phyloP scores from a whole-genome alignment of 2,329 filamentous ascomycete species.

The Neobulgaria alba region DNA sequence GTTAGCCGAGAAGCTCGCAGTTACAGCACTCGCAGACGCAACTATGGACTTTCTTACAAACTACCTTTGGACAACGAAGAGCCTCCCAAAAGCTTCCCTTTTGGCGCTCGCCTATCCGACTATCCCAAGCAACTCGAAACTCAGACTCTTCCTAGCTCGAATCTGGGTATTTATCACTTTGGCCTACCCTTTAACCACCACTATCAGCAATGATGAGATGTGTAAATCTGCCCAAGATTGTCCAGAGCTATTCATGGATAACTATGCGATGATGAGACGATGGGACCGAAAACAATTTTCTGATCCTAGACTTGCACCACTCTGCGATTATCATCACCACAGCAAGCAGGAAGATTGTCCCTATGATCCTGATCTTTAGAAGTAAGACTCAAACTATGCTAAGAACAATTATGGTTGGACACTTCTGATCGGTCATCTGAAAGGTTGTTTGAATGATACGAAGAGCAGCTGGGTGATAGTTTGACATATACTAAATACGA shows the following conservation, averaged over 20 bases:
- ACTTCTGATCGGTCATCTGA: too few relatives aligned
- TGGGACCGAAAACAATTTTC: neutral
- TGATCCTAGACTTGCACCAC: neutral
- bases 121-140: neutral
- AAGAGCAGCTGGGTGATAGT: too few relatives aligned
- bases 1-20: neutral
- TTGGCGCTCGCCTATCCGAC: neutral
- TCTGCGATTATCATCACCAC: constrained; percentile 9
- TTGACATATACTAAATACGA: too few relatives aligned
- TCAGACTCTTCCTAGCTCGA: constrained; percentile 1
- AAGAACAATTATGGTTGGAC: too few relatives aligned
- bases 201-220: neutral
- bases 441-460: too few relatives aligned
- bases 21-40: neutral
- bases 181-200: neutral
- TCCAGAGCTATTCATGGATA: neutral
- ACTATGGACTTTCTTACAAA: neutral
- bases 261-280: neutral
- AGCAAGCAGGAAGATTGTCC: constrained; percentile 1
- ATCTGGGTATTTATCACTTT: neutral
- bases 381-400: too few relatives aligned
- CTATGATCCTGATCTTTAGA: neutral
- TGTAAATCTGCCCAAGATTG: neutral
- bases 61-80: neutral
- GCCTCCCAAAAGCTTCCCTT: neutral